Percentiles rank a stretch among this genome's conserved stretches.
Conservation (phyloP, 164 flowering plant genomes). For the Cinnamomum chago region DNA sequence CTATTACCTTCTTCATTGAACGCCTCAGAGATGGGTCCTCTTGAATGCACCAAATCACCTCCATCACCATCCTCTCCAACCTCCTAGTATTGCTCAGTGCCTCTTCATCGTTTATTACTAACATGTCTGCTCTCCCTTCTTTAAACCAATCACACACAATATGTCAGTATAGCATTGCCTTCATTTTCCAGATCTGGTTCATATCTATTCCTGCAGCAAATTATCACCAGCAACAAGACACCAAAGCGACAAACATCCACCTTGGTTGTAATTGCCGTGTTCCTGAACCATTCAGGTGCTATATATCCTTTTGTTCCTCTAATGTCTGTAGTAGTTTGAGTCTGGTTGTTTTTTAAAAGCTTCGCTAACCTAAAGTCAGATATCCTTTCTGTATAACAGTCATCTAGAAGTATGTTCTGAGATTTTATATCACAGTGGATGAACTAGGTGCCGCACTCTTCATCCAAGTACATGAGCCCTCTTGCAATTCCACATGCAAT, state of each 20-base stretch:
- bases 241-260: conserved; percentile 1
- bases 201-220: not conserved
- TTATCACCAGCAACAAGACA: not conserved
- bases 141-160: conserved; percentile 6
- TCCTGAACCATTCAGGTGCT: conserved; percentile 3
- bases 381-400: conserved; percentile 8
- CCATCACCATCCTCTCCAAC: conserved; percentile 7
- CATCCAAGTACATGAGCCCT: not conserved
- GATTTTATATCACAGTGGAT: conserved; percentile 23
- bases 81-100: not conserved
- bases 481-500: conserved; percentile 4
- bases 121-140: not conserved
- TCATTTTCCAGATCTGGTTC: not conserved
- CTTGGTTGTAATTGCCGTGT: not conserved
- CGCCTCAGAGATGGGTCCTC: not conserved
- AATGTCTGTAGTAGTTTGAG: conserved; percentile 1
- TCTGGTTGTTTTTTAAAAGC: conserved; percentile 18
- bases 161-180: not conserved
- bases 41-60: conserved; percentile 4
- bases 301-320: not conserved
- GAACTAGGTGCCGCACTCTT: not conserved
- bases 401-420: conserved; percentile 22
- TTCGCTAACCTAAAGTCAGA: conserved; percentile 26
- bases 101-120: not conserved
- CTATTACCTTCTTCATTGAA: conserved; percentile 3